Evolutionary conservation across 140 eudicot genomes (phyloP).

Genomic region (Bidens hawaiensis): DNA sequence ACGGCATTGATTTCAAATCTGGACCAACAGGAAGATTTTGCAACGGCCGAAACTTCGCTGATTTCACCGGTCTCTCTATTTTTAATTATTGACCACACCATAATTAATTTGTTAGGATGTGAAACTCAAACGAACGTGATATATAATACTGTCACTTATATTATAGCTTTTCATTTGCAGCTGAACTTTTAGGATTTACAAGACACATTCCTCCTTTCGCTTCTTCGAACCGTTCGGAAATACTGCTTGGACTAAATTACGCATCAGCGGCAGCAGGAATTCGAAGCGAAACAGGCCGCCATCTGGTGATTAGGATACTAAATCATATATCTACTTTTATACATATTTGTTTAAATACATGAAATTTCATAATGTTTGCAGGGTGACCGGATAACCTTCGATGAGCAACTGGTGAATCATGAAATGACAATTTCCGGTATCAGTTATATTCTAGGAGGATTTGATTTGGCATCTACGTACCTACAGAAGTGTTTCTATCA

Average conservation of each 20-base stretch:
- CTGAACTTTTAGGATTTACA: constrained; percentile 43
- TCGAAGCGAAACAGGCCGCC: constrained; percentile 42
- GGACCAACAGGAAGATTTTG: constrained; percentile 62
- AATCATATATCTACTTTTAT: no score
- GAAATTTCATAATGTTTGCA: background rate
- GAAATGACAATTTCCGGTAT: constrained; percentile 27
- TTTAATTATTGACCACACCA: no score
- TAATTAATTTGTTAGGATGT: no score
- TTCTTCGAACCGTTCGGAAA: constrained; percentile 20
- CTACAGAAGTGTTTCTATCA: constrained; percentile 49
- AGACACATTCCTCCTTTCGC: constrained; percentile 38
- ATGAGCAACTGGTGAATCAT: constrained; percentile 41
- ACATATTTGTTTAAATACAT: background rate
- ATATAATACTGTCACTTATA: no score
- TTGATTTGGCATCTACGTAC: constrained; percentile 19
- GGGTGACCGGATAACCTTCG: constrained; percentile 51
- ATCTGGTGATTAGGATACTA: constrained; percentile 24
- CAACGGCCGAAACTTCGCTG: constrained; percentile 40
- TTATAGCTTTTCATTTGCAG: constrained; percentile 18
- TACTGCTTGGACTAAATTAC: constrained; percentile 43
- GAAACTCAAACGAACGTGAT: no score
- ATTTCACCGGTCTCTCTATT: constrained; percentile 38
- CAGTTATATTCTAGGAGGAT: constrained; percentile 28
- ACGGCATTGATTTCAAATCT: constrained; percentile 40
- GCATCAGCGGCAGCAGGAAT: constrained; percentile 63